These are phyloP conservation scores for Monosporascus sp. DNA, from an alignment of 2,329 filamentous ascomycete species.

Conservation along the genomic window DNA sequence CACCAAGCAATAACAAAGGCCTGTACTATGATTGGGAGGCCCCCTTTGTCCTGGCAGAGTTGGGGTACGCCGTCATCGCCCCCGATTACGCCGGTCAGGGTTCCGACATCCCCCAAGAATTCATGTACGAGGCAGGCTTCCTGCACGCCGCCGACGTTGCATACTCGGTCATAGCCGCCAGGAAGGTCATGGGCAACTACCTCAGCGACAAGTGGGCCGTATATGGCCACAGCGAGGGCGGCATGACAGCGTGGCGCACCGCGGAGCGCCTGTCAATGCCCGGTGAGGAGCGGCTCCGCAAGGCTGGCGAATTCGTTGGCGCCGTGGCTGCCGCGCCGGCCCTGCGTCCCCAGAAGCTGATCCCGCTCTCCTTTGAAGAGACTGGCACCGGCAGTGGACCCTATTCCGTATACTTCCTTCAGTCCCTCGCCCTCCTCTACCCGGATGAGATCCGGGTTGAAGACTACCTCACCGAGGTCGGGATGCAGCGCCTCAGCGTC, in stretches of 20 bases:
- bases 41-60: constrained; percentile 11
- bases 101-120: constrained; percentile 11
- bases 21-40: constrained; percentile 18
- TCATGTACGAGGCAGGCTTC: constrained; percentile 5
- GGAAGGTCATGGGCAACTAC: background rate
- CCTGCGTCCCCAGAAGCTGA: constrained; percentile 5
- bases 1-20: constrained; percentile 16
- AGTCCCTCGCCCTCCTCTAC: constrained; percentile 10
- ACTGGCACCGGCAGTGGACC: constrained; percentile 4
- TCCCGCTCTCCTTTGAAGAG: constrained; percentile 4
- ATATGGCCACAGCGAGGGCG: constrained; percentile 2
- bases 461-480: constrained; percentile 9
- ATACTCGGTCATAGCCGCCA: constrained; percentile 1
- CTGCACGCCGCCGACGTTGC: constrained; percentile 5
- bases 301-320: constrained; percentile 9
- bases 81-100: constrained; percentile 5
- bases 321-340: constrained; percentile 9
- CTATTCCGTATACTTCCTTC: constrained; percentile 12
- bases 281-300: background rate
- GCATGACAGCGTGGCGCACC: constrained; percentile 2
- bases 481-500: background rate
- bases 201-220: background rate
- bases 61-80: constrained; percentile 4
- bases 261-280: constrained; percentile 10
- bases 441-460: constrained; percentile 5